Conservation (phyloP, 1,284 basidiomycete species). For the Wallemia ichthyophaga region DNA sequence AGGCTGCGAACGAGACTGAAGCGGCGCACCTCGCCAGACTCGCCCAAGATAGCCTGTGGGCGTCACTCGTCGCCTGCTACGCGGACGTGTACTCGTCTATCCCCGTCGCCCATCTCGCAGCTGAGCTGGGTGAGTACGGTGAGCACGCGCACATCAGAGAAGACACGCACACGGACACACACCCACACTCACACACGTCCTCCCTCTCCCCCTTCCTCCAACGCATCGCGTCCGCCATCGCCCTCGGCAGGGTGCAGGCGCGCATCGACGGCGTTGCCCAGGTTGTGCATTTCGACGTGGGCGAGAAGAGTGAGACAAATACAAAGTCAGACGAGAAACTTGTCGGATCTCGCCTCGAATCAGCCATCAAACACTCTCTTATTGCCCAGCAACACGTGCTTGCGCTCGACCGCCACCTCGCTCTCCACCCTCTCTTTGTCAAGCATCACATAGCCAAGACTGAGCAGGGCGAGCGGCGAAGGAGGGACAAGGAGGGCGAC, state of each 20-base stretch:
- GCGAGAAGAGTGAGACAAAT: background rate
- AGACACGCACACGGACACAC: too few relatives aligned
- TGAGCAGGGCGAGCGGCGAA: background rate
- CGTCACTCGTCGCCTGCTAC: background rate
- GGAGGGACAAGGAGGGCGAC: background rate
- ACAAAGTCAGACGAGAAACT: too few relatives aligned
- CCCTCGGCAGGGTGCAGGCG: background rate
- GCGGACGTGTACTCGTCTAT: background rate
- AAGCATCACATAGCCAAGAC: background rate
- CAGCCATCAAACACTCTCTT: background rate
- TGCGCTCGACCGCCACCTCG: background rate
- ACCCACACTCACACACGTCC: too few relatives aligned
- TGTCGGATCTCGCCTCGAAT: too few relatives aligned
- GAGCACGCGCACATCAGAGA: too few relatives aligned
- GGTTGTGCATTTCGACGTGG: background rate
- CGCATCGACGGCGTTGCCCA: background rate
- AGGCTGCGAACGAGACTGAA: too few relatives aligned
- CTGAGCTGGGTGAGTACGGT: too few relatives aligned
- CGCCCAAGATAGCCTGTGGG: background rate
- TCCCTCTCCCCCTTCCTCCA: too few relatives aligned
- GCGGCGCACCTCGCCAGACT: background rate
- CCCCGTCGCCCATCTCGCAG: too few relatives aligned
- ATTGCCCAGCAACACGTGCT: background rate
- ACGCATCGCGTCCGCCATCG: background rate
- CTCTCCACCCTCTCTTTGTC: background rate